A percentile compares a stretch with the other conserved stretches of the same genome.
phyloP scores from a whole-genome alignment of 2,329 filamentous ascomycete genomes.

The Aureobasidium melanogenum region DNA sequence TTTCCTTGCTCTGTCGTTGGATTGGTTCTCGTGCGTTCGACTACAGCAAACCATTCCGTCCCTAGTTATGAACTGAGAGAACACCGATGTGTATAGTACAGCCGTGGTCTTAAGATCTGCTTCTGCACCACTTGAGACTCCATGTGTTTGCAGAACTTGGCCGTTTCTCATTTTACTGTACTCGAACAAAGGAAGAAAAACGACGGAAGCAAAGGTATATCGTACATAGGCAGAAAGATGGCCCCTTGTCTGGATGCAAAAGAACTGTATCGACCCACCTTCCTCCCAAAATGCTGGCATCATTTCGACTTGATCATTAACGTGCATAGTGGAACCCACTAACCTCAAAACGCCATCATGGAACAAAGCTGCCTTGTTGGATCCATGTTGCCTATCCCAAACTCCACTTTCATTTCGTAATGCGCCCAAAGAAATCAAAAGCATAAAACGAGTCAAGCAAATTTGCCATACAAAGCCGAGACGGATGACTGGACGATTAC shows the following conservation, averaged over 20 bases:
- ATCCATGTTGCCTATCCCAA: not conserved
- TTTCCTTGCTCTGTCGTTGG: too few species aligned
- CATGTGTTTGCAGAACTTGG: not conserved
- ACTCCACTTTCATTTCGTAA: not conserved
- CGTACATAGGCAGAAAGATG: not conserved
- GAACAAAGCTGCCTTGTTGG: not conserved
- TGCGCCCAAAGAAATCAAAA: not conserved
- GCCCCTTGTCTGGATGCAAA: not conserved
- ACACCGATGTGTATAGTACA: too few species aligned
- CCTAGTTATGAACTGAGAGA: not conserved
- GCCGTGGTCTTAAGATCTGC: too few species aligned
- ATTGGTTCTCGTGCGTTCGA: not conserved
- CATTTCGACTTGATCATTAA: not conserved
- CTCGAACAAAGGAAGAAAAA: not conserved
- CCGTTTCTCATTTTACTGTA: not conserved
- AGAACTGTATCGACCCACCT: not conserved
- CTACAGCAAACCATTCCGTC: not conserved
- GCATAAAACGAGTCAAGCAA: not conserved
- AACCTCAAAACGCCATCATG: not conserved
- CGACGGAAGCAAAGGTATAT: not conserved
- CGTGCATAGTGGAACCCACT: not conserved
- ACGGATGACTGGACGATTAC: conserved; percentile 21
- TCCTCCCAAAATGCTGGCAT: not conserved
- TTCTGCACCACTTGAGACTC: not conserved
- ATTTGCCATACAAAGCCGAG: not conserved